Evolutionary conservation across 208 protist species (phyloP), one percentile per base, ranked within the genome.

Genomic region (Angomonas deanei): DNA sequence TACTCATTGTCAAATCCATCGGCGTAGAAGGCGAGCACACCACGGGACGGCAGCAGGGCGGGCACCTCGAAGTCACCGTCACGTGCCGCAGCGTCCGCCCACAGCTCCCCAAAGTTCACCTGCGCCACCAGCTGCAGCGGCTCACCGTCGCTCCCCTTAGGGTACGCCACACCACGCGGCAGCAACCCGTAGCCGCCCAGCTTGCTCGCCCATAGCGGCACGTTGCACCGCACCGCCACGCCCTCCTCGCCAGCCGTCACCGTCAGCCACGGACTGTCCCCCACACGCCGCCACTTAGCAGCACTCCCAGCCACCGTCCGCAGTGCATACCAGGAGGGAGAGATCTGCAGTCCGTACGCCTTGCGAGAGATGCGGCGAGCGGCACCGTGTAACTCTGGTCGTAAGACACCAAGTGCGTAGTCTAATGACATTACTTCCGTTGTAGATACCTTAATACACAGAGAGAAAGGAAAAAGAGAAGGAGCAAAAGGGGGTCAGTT

Each of bases 151-250:
- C 30, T 8, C 53, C 64, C 65, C 39, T 28, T 47, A n/a, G 67
- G 67, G 54, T 72, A 72, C 17, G 58, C 21, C 28, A 42, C 10
- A 2, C 27, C 48, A 21, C 57, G 39, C 38, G 67, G 67, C 21
- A 72, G 54, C 47, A 66, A 66, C 30, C 67, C 67, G 49, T 66
- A 72, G 31, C 67, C 67, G 36, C 67, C 67, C 26, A 58, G 23
- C 47, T 72, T 72, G 54, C 67, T 72, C 34, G 27, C 30, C 59
- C 59, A 72, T 39, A 72, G 67, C 15, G 67, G 67, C 23, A 67
- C 11, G 46, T 57, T 72, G 13, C 38, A 26, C 3, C 33, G 38
- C 31, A 67, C 50, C 10, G n/a, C 33, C 2, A n/a, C 49, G 15
- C 42, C 54, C 3, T 32, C 30, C 10, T 30, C 32, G 58, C 27